Evolutionary conservation across 2,329 filamentous ascomycete species (phyloP).

Genomic region (Ceratocystis alfenasii): DNA sequence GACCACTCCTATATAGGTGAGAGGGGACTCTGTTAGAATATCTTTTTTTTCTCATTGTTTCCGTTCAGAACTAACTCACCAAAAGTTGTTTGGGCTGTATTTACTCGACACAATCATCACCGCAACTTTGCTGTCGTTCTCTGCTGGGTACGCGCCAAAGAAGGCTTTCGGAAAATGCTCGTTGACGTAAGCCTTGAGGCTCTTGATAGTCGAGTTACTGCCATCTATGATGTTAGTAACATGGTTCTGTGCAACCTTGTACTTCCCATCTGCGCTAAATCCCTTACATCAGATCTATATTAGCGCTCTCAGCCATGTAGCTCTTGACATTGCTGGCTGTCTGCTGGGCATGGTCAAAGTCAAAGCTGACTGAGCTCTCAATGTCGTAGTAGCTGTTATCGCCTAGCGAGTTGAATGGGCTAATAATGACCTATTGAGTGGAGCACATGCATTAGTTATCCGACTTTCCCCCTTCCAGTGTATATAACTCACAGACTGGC

Average conservation of each 20-base stretch:
- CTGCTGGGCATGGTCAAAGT: conserved; percentile 71
- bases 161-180: conserved; percentile 82
- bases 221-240: neutral
- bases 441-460: neutral
- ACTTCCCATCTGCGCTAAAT: neutral
- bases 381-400: conserved; percentile 80
- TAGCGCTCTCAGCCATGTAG: conserved; percentile 61
- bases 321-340: conserved; percentile 76
- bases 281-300: conserved; percentile 67
- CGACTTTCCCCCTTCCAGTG: neutral
- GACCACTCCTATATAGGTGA: conserved; percentile 59
- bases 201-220: conserved; percentile 69
- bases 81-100: conserved; percentile 96
- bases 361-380: conserved; percentile 76
- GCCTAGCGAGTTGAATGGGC: conserved; percentile 70
- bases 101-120: conserved; percentile 86
- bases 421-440: conserved; percentile 58
- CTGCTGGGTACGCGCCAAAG: conserved; percentile 70
- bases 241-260: too few species aligned
- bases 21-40: neutral
- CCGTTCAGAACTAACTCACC: conserved; percentile 41
- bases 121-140: conserved; percentile 63
- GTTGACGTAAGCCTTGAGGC: conserved; percentile 59
- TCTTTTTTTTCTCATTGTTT: neutral
- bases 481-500: conserved; percentile 38